Conservation (phyloP, 352 stramenopile species). For the Labyrinthula sp. region DNA sequence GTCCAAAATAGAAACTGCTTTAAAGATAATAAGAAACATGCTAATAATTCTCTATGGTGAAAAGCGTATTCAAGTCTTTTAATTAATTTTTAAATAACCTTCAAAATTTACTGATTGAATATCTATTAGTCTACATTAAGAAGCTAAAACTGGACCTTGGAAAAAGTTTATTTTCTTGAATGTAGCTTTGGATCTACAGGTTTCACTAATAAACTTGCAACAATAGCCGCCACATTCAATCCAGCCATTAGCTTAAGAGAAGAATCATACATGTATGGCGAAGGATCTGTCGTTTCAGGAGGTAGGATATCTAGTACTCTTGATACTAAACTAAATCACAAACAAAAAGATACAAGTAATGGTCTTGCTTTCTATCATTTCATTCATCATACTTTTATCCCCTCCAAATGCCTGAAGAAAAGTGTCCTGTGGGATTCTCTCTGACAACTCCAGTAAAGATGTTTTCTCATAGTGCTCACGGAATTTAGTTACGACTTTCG, state of each 20-base stretch:
- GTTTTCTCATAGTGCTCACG: conserved; percentile 31
- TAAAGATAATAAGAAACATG: no score
- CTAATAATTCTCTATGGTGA: no score
- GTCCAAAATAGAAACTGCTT: no score
- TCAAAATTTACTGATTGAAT: no score
- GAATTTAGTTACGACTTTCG: conserved; percentile 28
- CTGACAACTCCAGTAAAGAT: conserved; percentile 36
- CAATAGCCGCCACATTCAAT: conserved; percentile 32
- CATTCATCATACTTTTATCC: conserved; percentile 31
- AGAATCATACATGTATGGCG: conserved; percentile 41
- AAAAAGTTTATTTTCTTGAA: no score
- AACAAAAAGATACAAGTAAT: no score
- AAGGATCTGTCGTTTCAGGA: conserved; percentile 35
- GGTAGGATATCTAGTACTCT: conserved; percentile 39
- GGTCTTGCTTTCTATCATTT: conserved; percentile 39
- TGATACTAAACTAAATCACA: no score
- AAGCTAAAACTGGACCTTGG: no score
- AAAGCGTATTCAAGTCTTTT: no score
- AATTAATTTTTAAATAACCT: no score
- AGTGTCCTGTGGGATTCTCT: conserved; percentile 31
- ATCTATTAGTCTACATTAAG: no score
- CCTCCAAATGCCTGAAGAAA: conserved; percentile 39
- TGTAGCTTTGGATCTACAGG: no score
- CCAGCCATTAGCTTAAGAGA: conserved; percentile 40
- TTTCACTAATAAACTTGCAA: conserved; percentile 11